Evolutionary conservation across 192 early-diverging fungal genomes (phyloP).

Genomic region (Coemansia sp.): DNA sequence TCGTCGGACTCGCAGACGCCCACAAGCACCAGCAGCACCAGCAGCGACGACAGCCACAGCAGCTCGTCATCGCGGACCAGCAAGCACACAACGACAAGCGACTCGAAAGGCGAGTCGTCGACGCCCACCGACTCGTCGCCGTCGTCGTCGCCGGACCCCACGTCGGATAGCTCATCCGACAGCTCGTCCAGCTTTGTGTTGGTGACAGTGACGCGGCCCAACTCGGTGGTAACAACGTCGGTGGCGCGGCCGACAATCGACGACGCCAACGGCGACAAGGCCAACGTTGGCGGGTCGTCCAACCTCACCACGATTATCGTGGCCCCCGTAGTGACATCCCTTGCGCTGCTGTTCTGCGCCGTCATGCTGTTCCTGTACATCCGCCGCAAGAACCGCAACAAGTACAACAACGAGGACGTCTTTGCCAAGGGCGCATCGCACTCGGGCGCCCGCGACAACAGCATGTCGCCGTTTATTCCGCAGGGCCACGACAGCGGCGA

Average conservation of each 20-base stretch:
- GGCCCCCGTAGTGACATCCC: slow-evolving; percentile 33
- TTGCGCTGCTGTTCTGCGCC: slow-evolving; percentile 36
- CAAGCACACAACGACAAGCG: slow-evolving; percentile 1
- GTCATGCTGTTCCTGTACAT: slow-evolving; percentile 42
- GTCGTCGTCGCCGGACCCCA: slow-evolving; percentile 15
- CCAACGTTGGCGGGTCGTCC: slow-evolving; percentile 36
- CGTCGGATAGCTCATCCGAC: background rate
- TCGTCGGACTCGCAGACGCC: background rate
- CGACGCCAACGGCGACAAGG: slow-evolving; percentile 49
- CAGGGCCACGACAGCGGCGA: slow-evolving; percentile 24
- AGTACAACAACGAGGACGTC: slow-evolving; percentile 36
- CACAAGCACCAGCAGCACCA: background rate
- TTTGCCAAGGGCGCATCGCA: slow-evolving; percentile 23
- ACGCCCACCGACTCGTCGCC: slow-evolving; percentile 4
- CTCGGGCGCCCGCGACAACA: slow-evolving; percentile 10
- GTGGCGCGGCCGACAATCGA: slow-evolving; percentile 39
- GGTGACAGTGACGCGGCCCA: slow-evolving; percentile 42
- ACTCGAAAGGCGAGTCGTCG: background rate
- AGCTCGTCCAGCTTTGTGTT: slow-evolving; percentile 14
- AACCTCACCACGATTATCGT: slow-evolving; percentile 49
- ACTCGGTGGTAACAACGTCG: slow-evolving; percentile 26
- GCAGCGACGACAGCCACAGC: background rate
- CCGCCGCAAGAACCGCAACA: slow-evolving; percentile 24
- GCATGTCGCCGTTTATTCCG: slow-evolving; percentile 30
- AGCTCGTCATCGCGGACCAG: background rate